Conservation (phyloP, 2,329 filamentous ascomycete genomes). For the Fusarium tupiense region DNA sequence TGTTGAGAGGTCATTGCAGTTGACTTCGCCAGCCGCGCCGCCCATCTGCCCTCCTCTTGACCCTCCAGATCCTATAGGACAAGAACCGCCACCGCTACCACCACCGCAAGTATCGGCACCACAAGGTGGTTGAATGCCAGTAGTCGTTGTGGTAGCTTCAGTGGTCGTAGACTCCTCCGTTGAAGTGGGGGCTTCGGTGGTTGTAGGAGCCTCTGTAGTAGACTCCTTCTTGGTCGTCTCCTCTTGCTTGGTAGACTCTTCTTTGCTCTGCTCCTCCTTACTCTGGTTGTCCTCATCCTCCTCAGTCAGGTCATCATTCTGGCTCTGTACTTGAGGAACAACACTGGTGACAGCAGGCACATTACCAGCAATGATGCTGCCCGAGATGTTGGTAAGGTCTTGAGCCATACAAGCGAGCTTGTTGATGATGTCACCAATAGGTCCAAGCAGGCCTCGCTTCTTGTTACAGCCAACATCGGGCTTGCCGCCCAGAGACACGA, state of each 20-base stretch:
- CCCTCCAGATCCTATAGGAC: slow-evolving; percentile 10
- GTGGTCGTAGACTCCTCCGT: slow-evolving; percentile 20
- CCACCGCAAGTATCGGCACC: slow-evolving; percentile 19
- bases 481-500: slow-evolving; percentile 19
- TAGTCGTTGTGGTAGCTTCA: slow-evolving; percentile 18
- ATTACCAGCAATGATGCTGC: slow-evolving; percentile 8
- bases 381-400: slow-evolving; percentile 17
- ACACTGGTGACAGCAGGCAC: slow-evolving; percentile 17
- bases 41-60: slow-evolving; percentile 21
- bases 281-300: slow-evolving; percentile 7
- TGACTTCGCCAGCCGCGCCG: background rate
- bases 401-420: slow-evolving; percentile 23
- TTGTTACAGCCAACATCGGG: slow-evolving; percentile 18
- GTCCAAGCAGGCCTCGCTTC: slow-evolving; percentile 23
- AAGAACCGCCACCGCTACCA: slow-evolving; percentile 2
- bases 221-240: slow-evolving; percentile 2
- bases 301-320: slow-evolving; percentile 23
- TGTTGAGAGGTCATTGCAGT: slow-evolving; percentile 15
- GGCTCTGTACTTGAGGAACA: background rate
- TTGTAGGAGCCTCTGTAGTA: background rate
- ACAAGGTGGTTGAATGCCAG: slow-evolving; percentile 1
- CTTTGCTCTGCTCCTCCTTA: slow-evolving; percentile 13
- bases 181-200: background rate
- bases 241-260: slow-evolving; percentile 22
- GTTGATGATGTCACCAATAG: slow-evolving; percentile 25